Base-by-base conservation (phyloP, 1,139 yeast genomes). In the Hansenula sp. region DNA sequence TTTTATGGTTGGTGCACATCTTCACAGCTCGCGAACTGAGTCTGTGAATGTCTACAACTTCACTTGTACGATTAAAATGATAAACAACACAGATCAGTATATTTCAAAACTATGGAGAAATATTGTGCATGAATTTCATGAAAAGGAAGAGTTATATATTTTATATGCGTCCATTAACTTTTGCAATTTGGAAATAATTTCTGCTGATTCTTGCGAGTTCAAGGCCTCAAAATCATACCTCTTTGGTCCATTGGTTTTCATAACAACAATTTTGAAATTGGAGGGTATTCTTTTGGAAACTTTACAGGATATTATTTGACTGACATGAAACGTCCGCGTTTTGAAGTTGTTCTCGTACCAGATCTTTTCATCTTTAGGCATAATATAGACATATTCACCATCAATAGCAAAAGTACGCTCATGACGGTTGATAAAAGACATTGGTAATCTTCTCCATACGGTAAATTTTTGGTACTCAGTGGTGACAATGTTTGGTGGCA, bases 381-480 rank as follows among this genome's bases (percentile, higher is more conserved):
- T 81, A 43, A 93, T 76, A 60, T 91, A 94, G 15, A 93, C 81
- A 59, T 90, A 91, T 57, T 90, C 96, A 17, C 98, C 98, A 63
- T 93, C 98, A 36, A 93, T 78, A 1, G 95, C 91, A 40, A 93
- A 69, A 1, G 90, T 79, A 53, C 94, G 79, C 53, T 91, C 96
- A 49, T 89, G 88, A 43, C 90, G 77, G 46, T 82, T 81, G 50
- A 86, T 79, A 55, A 93, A 84, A 0, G 95, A 83, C 71, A 91
- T 81, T 41, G 83, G 89, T 58, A 90, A 93, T 48, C 94, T 79
- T 54, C 98, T 75, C 87, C 90, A 88, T 1, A 93, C 96, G 35
- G 79, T 84, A 79, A 91, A 79, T 52, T 74, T 77, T 50, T 74
- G 67, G 42, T 67, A 68, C 9, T 69, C 70, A 10, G 68, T 48